Evolutionary conservation across 192 early-diverging fungal species (phyloP), one percentile per base, ranked within the genome.

Genomic region (Coemansia sp.): DNA sequence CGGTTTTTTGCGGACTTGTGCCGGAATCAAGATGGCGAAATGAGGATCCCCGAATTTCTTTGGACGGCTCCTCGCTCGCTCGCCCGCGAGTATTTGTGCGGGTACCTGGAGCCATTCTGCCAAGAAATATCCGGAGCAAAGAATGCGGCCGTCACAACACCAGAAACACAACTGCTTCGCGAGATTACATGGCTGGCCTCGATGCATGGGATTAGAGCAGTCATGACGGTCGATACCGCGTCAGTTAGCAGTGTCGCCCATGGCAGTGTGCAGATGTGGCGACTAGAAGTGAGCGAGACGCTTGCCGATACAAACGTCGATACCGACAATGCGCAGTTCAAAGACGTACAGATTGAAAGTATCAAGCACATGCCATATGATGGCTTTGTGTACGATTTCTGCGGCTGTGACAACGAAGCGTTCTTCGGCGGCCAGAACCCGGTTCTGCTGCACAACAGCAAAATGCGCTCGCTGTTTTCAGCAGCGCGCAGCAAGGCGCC

Each of bases 401-500:
- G 74, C 49, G 74, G 74, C 3, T 77, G 74, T 39, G 74, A 77
- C 55, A 58, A 63, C 56, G 74, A 77, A 43, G 74, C 74, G 9
- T 77, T 77, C 64, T 77, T 77, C 64, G 74, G 74, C 45, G 74
- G 74, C 45, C 62, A 70, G 42, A 77, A 66, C 48, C 59, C 74
- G 2, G 68, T 68, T 55, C 58, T 69, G 10, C 81, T 77, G 19
- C 74, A 77, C 60, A 77, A 77, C 68, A 76, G 79, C 58, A 72
- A 71, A 39, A 59, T 81, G 25, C 65, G 79, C 10, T 55, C 58
- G 42, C 64, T 81, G 37, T 81, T 82, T 80, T 81, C 90, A 19
- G 86, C 88, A 5, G 91, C 91, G 15, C 82, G 87, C 29, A 63
- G 78, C 11, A 82, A 87, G 39, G 81, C 91, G 8, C 91, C 91